Evolutionary conservation across 371 early-diverging fungal species (phyloP), one percentile per base, ranked within the genome.

Genomic region (Saksenaea vasiformis): DNA sequence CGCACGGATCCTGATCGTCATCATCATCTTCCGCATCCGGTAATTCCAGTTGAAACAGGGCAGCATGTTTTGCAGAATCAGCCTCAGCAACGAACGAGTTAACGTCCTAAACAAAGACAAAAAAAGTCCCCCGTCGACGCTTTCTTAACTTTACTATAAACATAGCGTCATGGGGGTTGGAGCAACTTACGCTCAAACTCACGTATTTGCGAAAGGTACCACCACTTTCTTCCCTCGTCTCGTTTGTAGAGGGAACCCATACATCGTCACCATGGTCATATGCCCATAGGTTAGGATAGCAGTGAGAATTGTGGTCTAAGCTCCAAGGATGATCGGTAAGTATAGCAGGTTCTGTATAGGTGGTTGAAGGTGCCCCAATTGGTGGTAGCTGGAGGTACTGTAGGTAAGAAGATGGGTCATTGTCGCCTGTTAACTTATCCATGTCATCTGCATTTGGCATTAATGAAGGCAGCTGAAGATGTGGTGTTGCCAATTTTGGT

Each of bases 61-160:
- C 61, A 26, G 31, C 64, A 61, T 73, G 70, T 28, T 77, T 69
- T 7, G 47, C 47, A 35, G 77, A 73, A 51, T 77, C 79, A 22
- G 70, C 70, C 63, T 80, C 70, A 19, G 76, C 77, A 0, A 80
- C 77, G 66, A 75, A 77, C 5, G 77, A 73, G 38, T 80, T 80
- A 53, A 80, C 72, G 60, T 80, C 80, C 80, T 80, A 58, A 31
- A 47, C 22, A 47, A 31, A 31, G 31, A 31, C 31, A 31, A 31
- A 31, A 31, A 47, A 47, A 47, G 47, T 47, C 22, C 22, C 24
- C 47, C 47, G 22, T 11, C 47, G 19, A 47, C 47, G n/a, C 24
- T 47, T 47, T 47, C 47, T 47, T 47, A 47, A 47, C 47, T 54
- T 22, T 54, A 19, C 27, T 35, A 54, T 38, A 61, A 35, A 15